Evolutionary conservation across 2,329 filamentous ascomycete species (phyloP).

Genomic region (Ophiostoma sp.): DNA sequence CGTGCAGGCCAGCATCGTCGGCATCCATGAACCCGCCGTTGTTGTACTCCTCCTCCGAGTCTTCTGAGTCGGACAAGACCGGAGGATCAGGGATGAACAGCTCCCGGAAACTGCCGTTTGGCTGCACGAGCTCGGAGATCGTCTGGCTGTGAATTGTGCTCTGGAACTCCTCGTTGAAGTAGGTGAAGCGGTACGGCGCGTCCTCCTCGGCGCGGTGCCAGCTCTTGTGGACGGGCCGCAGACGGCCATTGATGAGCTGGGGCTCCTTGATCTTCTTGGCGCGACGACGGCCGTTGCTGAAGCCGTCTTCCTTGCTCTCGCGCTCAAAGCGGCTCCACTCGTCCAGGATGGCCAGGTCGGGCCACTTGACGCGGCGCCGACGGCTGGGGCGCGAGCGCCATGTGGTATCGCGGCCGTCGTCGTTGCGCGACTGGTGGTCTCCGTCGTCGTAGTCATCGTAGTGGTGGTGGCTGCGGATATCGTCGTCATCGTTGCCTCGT

Average conservation of each 20-base stretch:
- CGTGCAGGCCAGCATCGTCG: conserved; percentile 12
- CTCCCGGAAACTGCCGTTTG: conserved; percentile 75
- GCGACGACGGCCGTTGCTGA: conserved; percentile 43
- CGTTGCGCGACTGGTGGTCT: conserved; percentile 19
- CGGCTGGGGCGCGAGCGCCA: conserved; percentile 24
- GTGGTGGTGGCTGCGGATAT: conserved; percentile 35
- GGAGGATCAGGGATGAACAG: conserved; percentile 86
- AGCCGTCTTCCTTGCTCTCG: conserved; percentile 72
- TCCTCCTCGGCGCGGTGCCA: conserved; percentile 91
- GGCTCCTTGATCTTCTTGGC: conserved; percentile 92
- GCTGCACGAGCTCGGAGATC: conserved; percentile 86
- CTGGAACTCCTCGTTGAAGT: conserved; percentile 96
- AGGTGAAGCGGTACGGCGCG: conserved; percentile 89
- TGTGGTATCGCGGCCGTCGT: conserved; percentile 5
- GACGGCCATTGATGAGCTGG: conserved; percentile 79
- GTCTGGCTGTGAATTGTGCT: conserved; percentile 95
- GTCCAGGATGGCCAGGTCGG: conserved; percentile 75
- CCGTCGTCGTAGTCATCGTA: conserved; percentile 20
- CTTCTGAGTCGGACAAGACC: conserved; percentile 63
- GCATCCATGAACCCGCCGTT: background rate
- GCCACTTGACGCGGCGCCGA: conserved; percentile 71
- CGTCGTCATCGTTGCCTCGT: conserved; percentile 66
- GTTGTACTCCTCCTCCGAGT: conserved; percentile 47
- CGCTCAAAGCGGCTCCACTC: conserved; percentile 91
- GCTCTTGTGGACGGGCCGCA: conserved; percentile 68